These are phyloP conservation scores for Tetracladium maxilliforme DNA, from an alignment of 2,329 filamentous ascomycete species.

Conservation along the genomic window DNA sequence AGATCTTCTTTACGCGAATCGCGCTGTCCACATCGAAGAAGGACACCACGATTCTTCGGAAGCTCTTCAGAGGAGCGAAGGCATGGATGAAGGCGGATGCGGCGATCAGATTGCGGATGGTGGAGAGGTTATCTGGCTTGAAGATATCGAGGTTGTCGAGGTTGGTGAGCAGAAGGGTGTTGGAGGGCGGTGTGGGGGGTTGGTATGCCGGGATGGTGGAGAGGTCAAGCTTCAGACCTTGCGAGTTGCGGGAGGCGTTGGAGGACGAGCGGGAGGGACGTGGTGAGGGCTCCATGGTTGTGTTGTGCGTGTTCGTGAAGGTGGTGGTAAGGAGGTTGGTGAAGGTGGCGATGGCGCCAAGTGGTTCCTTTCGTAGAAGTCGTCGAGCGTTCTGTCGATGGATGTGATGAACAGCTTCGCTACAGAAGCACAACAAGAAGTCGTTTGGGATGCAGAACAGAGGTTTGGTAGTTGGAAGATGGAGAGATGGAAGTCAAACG, in stretches of 20 bases:
- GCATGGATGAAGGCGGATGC: slow-evolving; percentile 58
- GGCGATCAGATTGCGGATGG: slow-evolving; percentile 57
- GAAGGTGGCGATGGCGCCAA: too few relatives aligned
- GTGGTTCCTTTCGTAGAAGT: too few relatives aligned
- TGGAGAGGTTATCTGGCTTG: slow-evolving; percentile 56
- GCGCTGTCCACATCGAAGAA: slow-evolving; percentile 60
- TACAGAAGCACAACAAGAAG: too few relatives aligned
- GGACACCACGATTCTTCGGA: slow-evolving; percentile 67
- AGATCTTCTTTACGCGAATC: slow-evolving; percentile 53
- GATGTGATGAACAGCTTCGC: too few relatives aligned
- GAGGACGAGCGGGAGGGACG: slow-evolving; percentile 3
- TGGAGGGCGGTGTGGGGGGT: slow-evolving; percentile 62
- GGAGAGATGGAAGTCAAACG: too few relatives aligned
- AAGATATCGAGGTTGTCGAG: slow-evolving; percentile 62
- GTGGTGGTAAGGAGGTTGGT: slow-evolving; percentile 2
- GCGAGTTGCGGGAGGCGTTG: slow-evolving; percentile 43
- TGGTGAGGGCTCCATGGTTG: slow-evolving; percentile 2
- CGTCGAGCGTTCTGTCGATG: too few relatives aligned
- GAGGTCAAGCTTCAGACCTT: slow-evolving; percentile 63
- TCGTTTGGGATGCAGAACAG: too few relatives aligned
- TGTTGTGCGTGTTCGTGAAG: slow-evolving; percentile 1
- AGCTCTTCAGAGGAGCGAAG: slow-evolving; percentile 69
- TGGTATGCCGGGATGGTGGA: slow-evolving; percentile 54
- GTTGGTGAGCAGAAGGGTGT: slow-evolving; percentile 77
- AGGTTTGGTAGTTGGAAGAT: too few relatives aligned